Evolutionary conservation across 768 basidiomycete genomes (phyloP), one percentile per base, ranked within the genome.

Genomic region (Pisolithus albus): DNA sequence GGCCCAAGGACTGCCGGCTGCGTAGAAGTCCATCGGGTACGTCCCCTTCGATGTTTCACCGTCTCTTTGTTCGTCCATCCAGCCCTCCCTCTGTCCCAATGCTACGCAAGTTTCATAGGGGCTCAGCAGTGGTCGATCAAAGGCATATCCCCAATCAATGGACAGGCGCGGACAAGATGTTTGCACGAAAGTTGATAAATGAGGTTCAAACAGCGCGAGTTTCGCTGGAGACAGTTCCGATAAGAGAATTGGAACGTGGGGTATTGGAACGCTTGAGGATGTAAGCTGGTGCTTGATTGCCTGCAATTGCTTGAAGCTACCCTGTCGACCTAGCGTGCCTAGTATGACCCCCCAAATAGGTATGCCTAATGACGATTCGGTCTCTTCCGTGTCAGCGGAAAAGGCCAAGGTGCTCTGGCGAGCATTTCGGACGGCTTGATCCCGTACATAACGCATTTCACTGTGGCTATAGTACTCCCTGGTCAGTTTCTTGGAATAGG

Each of bases 121-220:
- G 59, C 85, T 93, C 34, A 99, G 70, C 46, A 98, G 72, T 2
- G 96, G 96, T 19, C 79, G 74, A 49, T 85, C 75, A 70, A 99
- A 99, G 1, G 95, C 96, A 62, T 94, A 94, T 4, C 96, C 96
- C 96, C 96, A 99, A 64, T 99, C 96, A 52, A 98, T 98, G 16
- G 91, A 93, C 49, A 99, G 72, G 23, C 96, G 83, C 3, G 96
- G 96, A 67, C 96, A 98, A 0, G 93, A 91, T 1, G 96, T 99
- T 65, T 98, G 96, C 16, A 98, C 81, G 65, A 98, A 98, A 0
- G 88, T 83, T 2, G 89, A 84, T 58, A 98, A 78, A 54, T 92
- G 81, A 0, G 83, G 81, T 43, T 77, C 75, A 66, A 99, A 88
- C 3, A 98, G 74, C 4, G 88, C 76, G 30, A 98, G 78, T 64